Evolutionary conservation across 1,284 basidiomycete genomes (phyloP).

Genomic region (Anthracocystis walkeri): DNA sequence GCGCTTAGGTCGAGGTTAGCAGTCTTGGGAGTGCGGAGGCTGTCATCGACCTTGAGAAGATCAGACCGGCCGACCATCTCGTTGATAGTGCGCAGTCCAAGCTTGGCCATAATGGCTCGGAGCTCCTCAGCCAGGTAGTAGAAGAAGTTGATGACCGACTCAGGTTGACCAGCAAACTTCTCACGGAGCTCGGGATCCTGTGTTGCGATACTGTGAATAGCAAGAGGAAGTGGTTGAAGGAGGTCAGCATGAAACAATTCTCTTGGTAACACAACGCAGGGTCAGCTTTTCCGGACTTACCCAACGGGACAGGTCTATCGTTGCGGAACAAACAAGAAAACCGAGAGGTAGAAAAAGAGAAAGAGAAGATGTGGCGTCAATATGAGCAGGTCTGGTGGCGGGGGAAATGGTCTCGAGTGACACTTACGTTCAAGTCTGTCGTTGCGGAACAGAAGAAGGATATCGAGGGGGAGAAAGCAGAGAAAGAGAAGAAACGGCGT

Average conservation of each 20-base stretch:
- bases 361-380: too few relatives aligned
- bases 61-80: constrained; percentile 67
- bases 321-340: too few relatives aligned
- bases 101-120: constrained; percentile 65
- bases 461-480: background rate
- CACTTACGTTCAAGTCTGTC: constrained; percentile 48
- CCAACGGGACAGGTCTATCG: constrained; percentile 63
- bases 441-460: too few relatives aligned
- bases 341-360: too few relatives aligned
- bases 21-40: constrained; percentile 61
- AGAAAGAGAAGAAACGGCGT: constrained; percentile 16
- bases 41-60: constrained; percentile 60
- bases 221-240: too few relatives aligned
- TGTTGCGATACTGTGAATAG: constrained; percentile 64
- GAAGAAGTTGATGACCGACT: constrained; percentile 68
- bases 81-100: constrained; percentile 65
- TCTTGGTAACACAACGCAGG: too few relatives aligned
- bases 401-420: too few relatives aligned
- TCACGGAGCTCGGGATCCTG: constrained; percentile 65
- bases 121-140: constrained; percentile 65
- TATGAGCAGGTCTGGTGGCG: too few relatives aligned
- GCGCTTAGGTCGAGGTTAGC: constrained; percentile 58
- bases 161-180: constrained; percentile 66
- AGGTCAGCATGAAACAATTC: too few relatives aligned
- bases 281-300: too few relatives aligned